A percentile compares a stretch with the other conserved stretches of the same genome.
Evolutionary conservation across 768 basidiomycete genomes (phyloP).

Genomic region (Rubroboletus satanas): DNA sequence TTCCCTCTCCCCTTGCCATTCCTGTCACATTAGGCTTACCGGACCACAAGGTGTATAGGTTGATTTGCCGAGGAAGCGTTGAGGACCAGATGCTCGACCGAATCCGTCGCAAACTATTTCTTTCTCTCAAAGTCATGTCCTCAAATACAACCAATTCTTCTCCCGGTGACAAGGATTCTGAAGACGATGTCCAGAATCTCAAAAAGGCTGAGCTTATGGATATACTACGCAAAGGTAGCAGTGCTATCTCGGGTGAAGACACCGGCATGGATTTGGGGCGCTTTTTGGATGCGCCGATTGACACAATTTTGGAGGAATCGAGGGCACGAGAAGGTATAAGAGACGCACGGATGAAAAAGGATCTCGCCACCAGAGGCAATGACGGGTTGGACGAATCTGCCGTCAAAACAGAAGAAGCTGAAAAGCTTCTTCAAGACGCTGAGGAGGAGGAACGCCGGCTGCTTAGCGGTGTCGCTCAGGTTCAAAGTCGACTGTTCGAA

Average conservation of each 20-base stretch:
- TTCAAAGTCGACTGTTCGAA: slow-evolving; percentile 56
- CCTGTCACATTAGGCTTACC: background rate
- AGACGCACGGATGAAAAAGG: slow-evolving; percentile 44
- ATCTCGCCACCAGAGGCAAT: slow-evolving; percentile 23
- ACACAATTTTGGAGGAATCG: slow-evolving; percentile 45
- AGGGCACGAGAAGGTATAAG: slow-evolving; percentile 39
- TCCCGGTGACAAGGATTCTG: slow-evolving; percentile 13
- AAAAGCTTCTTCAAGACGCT: slow-evolving; percentile 36
- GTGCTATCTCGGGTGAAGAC: slow-evolving; percentile 43
- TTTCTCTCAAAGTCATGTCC: slow-evolving; percentile 61
- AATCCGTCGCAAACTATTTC: slow-evolving; percentile 65
- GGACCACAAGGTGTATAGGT: slow-evolving; percentile 53
- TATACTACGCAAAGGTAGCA: slow-evolving; percentile 56
- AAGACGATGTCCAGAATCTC: slow-evolving; percentile 31
- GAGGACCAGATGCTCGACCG: slow-evolving; percentile 76
- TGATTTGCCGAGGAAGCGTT: slow-evolving; percentile 66
- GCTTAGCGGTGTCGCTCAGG: slow-evolving; percentile 54
- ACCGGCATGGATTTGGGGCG: slow-evolving; percentile 38
- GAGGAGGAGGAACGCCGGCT: slow-evolving; percentile 53
- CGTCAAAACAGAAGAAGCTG: slow-evolving; percentile 20
- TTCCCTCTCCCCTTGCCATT: no score
- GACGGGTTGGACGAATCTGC: background rate
- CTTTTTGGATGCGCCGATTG: slow-evolving; percentile 45
- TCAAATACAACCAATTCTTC: slow-evolving; percentile 28
- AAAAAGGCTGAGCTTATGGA: slow-evolving; percentile 47